phyloP scores from a whole-genome alignment of 306 rosid genomes.

The Dryas alaskensis region DNA sequence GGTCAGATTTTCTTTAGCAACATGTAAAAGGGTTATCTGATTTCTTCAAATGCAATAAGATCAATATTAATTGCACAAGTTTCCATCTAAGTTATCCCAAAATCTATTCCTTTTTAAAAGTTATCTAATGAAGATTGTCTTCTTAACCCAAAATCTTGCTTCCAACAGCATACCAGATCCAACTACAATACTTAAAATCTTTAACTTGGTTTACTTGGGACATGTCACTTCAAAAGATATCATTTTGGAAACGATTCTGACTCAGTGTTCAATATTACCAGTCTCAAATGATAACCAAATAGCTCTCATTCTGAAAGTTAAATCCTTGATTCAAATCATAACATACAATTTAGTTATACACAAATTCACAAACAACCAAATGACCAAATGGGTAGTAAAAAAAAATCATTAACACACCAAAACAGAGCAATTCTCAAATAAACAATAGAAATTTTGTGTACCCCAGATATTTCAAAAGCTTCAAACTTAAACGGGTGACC shows the following conservation, averaged over 20 bases:
- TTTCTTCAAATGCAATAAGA: not conserved
- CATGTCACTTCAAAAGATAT: not conserved
- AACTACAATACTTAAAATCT: not conserved
- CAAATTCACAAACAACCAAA: not conserved
- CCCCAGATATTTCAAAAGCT: slow-evolving; percentile 74
- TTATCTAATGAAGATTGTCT: not conserved
- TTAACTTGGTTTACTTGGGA: not conserved
- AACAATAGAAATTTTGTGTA: slow-evolving; percentile 21
- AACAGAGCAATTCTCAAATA: not conserved
- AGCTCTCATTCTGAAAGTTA: not conserved
- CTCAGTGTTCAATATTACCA: too few relatives aligned
- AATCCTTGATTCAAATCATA: not conserved
- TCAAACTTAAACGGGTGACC: slow-evolving; percentile 58
- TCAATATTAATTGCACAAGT: not conserved
- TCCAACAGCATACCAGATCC: not conserved
- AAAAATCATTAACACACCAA: not conserved
- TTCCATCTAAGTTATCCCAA: not conserved
- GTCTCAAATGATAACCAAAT: not conserved
- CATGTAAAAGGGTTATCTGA: not conserved
- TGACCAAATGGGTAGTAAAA: not conserved
- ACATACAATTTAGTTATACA: not conserved
- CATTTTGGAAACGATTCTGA: not conserved
- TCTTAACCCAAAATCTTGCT: not conserved
- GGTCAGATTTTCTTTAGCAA: not conserved
- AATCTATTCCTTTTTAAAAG: not conserved